A percentile compares a stretch with the other conserved stretches of the same genome.
Evolutionary conservation across 2,329 filamentous ascomycete genomes (phyloP).

Genomic region (Didymella glomerata): DNA sequence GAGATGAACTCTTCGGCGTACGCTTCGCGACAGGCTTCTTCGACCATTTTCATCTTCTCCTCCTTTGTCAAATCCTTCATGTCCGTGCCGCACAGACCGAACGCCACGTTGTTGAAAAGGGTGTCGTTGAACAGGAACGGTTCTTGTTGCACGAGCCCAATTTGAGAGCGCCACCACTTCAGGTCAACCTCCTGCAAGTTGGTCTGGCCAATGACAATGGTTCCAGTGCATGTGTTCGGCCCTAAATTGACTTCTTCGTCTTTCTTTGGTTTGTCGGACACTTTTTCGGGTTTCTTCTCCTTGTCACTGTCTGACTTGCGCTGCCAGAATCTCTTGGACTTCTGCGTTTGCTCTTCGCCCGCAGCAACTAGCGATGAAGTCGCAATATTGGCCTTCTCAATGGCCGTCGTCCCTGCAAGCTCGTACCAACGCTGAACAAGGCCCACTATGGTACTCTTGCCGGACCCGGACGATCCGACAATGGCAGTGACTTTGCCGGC

Average conservation of each 20-base stretch:
- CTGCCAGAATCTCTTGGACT: slow-evolving; percentile 25
- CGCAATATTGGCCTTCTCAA: slow-evolving; percentile 9
- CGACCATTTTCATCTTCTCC: slow-evolving; percentile 64
- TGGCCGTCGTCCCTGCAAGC: slow-evolving; percentile 49
- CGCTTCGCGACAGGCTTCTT: slow-evolving; percentile 51
- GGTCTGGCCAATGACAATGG: slow-evolving; percentile 39
- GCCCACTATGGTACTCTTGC: slow-evolving; percentile 78
- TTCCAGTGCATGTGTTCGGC: slow-evolving; percentile 47
- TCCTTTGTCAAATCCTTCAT: slow-evolving; percentile 64
- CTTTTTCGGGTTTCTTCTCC: neutral
- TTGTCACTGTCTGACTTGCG: slow-evolving; percentile 5
- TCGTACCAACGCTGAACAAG: slow-evolving; percentile 78
- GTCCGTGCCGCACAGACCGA: slow-evolving; percentile 49
- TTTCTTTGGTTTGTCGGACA: slow-evolving; percentile 18
- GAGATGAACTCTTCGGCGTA: slow-evolving; percentile 52
- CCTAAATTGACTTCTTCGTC: slow-evolving; percentile 31
- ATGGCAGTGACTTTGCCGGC: slow-evolving; percentile 75
- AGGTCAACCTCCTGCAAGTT: slow-evolving; percentile 46
- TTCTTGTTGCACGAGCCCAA: slow-evolving; percentile 55
- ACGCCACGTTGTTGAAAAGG: slow-evolving; percentile 52
- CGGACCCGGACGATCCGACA: slow-evolving; percentile 75
- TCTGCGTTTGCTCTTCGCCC: slow-evolving; percentile 19
- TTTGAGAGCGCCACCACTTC: slow-evolving; percentile 58
- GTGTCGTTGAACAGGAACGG: slow-evolving; percentile 54
- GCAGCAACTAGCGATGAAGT: neutral